Conservation (phyloP, 805 yeast genomes). For the Wickerhamiella vanderwaltii region DNA sequence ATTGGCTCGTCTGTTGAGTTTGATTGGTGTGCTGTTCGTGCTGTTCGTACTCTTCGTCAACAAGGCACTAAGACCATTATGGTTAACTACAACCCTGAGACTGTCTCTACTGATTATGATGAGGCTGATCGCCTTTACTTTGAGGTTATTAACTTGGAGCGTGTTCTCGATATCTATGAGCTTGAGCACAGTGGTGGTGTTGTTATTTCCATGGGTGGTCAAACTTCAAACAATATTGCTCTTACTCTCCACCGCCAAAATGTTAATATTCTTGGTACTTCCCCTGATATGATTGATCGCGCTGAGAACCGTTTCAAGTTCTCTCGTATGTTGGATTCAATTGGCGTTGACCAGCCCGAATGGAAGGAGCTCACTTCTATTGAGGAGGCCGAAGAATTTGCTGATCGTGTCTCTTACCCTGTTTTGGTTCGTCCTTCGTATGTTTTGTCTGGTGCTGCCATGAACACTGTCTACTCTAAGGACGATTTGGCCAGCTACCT, state of each 20-base stretch:
- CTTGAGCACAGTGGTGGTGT: constrained; percentile 85
- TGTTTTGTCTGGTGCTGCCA: constrained; percentile 96
- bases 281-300: constrained; percentile 96
- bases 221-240: constrained; percentile 94
- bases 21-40: constrained; percentile 99
- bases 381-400: constrained; percentile 85
- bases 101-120: constrained; percentile 97
- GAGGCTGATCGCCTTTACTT: constrained; percentile 95
- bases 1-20: constrained; percentile 98
- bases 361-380: constrained; percentile 95
- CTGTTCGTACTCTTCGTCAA: constrained; percentile 84
- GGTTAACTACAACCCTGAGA: constrained; percentile 97
- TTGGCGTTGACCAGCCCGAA: constrained; percentile 97
- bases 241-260: constrained; percentile 83
- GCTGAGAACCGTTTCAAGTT: constrained; percentile 98
- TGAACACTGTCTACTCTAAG: constrained; percentile 88
- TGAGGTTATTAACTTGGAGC: constrained; percentile 87
- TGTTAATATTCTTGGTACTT: constrained; percentile 90
- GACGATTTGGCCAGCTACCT: constrained; percentile 80
- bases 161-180: constrained; percentile 90
- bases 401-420: constrained; percentile 83
- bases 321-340: constrained; percentile 90
- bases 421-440: constrained; percentile 96
- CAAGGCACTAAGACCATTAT: constrained; percentile 82
- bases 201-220: constrained; percentile 97